These are phyloP conservation scores for Colletotrichum navitas DNA, from an alignment of 2,329 filamentous ascomycete genomes.

Conservation along the genomic window DNA sequence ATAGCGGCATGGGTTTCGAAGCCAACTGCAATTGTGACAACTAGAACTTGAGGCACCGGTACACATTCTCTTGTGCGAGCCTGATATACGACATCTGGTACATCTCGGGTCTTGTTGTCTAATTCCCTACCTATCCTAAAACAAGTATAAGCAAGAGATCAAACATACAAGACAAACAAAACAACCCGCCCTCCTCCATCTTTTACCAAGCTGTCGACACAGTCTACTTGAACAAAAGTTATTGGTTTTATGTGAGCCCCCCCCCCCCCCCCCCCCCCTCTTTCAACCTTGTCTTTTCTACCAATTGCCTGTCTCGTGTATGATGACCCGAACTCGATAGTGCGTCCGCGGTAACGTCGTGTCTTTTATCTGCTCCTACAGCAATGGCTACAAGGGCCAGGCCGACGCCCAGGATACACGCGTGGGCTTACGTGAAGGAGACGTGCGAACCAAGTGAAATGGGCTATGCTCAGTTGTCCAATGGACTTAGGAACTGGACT, in stretches of 20 bases:
- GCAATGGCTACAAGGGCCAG: neutral
- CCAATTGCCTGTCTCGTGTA: neutral
- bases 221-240: neutral
- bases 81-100: too few species aligned
- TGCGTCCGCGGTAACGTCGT: neutral
- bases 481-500: neutral
- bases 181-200: neutral
- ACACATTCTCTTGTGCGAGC: too few species aligned
- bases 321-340: neutral
- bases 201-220: neutral
- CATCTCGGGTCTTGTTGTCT: too few species aligned
- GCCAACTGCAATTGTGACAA: too few species aligned
- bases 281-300: too few species aligned
- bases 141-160: too few species aligned
- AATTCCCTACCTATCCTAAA: too few species aligned
- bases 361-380: conserved; percentile 1
- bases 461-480: conserved; percentile 4
- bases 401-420: neutral
- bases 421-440: neutral
- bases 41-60: too few species aligned
- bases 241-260: neutral
- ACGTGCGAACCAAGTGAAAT: neutral
- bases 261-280: too few species aligned
- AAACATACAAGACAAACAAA: neutral
- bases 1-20: too few species aligned